These are phyloP conservation scores for Fagopyrum esculentum DNA, from an alignment of 148 eudicot genomes.

Conservation along the genomic window DNA sequence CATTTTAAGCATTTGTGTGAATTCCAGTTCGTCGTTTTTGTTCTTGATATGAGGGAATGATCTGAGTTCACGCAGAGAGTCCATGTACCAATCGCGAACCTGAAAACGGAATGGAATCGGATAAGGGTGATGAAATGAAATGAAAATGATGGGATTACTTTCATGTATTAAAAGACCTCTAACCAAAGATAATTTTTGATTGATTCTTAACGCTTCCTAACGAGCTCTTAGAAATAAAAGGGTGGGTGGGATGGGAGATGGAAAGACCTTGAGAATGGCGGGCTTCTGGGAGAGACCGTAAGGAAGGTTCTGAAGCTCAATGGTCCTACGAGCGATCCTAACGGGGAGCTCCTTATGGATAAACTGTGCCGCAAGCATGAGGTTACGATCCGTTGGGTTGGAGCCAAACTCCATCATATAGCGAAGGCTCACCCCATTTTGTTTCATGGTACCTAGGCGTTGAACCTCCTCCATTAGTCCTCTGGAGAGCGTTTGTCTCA, in stretches of 20 bases:
- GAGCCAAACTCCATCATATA: constrained; percentile 98
- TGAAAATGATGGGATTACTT: too few species aligned
- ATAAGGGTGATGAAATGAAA: too few species aligned
- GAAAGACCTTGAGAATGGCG: constrained; percentile 63
- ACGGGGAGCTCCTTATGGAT: constrained; percentile 84
- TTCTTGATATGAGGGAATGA: constrained; percentile 64
- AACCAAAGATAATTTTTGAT: too few species aligned
- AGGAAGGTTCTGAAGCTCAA: constrained; percentile 73
- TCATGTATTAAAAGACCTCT: too few species aligned
- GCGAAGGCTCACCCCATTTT: constrained; percentile 70
- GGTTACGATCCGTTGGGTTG: constrained; percentile 43
- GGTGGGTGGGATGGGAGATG: not conserved
- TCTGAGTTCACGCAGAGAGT: constrained; percentile 90
- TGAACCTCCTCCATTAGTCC: constrained; percentile 59
- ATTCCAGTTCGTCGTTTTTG: constrained; percentile 62
- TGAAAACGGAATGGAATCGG: constrained; percentile 7
- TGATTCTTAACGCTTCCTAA: too few species aligned
- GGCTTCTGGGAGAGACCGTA: constrained; percentile 76
- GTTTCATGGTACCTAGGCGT: constrained; percentile 62
- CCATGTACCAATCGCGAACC: constrained; percentile 97
- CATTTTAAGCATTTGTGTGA: constrained; percentile 82
- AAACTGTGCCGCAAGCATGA: constrained; percentile 73
- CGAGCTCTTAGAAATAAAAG: too few species aligned
- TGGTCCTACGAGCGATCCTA: constrained; percentile 66
- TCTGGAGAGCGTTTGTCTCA: constrained; percentile 39